A percentile compares a stretch with the other conserved stretches of the same genome.
These are phyloP conservation scores for Pyrus communis DNA, from an alignment of 306 rosid species.

Conservation along the genomic window DNA sequence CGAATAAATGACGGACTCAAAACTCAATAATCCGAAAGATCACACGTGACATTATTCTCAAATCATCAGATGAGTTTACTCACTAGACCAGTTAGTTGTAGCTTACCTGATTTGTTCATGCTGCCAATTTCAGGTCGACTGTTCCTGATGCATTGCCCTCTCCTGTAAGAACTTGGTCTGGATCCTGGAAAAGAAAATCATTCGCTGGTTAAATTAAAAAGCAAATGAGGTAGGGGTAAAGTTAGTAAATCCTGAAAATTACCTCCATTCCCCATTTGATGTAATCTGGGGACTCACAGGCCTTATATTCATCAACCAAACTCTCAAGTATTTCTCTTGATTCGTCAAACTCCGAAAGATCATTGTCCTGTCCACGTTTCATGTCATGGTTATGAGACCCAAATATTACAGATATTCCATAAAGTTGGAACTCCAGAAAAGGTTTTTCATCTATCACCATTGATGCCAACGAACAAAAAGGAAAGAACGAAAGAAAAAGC, in stretches of 20 bases:
- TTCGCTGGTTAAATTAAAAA: conserved; percentile 5
- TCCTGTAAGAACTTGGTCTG: conserved; percentile 61
- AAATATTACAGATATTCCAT: conserved; percentile 6
- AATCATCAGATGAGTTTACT: not conserved
- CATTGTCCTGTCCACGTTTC: conserved; percentile 75
- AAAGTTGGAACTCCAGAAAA: conserved; percentile 13
- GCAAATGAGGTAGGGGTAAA: conserved; percentile 9
- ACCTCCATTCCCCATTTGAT: conserved; percentile 99
- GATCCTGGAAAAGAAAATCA: conserved; percentile 54
- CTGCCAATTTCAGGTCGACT: conserved; percentile 57
- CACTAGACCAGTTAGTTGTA: not conserved
- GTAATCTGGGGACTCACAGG: conserved; percentile 98
- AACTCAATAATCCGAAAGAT: not conserved
- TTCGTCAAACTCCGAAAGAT: conserved; percentile 98
- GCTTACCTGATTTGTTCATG: conserved; percentile 41
- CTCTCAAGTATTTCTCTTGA: conserved; percentile 93
- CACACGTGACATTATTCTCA: not conserved
- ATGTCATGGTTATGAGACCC: conserved; percentile 16
- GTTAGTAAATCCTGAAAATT: conserved; percentile 18
- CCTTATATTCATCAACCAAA: conserved; percentile 95
- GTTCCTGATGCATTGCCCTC: conserved; percentile 83
- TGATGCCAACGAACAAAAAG: not conserved
- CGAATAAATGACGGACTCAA: not conserved
- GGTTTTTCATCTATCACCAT: conserved; percentile 1
- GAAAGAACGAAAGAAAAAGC: not conserved